A percentile compares a stretch with the other conserved stretches of the same genome.
phyloP scores from a whole-genome alignment of 768 basidiomycete genomes.

The Mycena albidolilacea region DNA sequence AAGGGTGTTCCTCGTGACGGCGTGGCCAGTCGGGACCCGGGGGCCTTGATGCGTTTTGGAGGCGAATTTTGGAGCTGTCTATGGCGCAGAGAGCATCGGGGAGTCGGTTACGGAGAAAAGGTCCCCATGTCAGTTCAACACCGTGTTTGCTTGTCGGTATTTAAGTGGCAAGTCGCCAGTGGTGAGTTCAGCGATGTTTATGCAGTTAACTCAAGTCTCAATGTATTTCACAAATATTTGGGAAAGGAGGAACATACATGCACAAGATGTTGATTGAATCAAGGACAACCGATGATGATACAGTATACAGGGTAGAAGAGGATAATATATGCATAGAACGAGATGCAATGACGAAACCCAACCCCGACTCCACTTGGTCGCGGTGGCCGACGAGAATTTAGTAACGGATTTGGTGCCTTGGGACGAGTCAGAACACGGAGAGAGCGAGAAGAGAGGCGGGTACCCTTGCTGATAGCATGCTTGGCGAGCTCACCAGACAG shows the following conservation, averaged over 20 bases:
- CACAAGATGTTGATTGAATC: constrained; percentile 34
- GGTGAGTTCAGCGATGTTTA: neutral
- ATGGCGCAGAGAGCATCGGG: constrained; percentile 65
- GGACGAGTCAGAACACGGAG: no score
- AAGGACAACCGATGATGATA: constrained; percentile 36
- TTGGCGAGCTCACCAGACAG: no score
- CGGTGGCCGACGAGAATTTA: no score
- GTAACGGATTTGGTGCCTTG: no score
- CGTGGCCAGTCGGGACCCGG: constrained; percentile 60
- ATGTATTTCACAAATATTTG: no score
- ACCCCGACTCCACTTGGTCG: no score
- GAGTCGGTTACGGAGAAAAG: constrained; percentile 72
- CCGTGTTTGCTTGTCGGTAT: constrained; percentile 30
- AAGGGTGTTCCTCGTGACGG: constrained; percentile 49
- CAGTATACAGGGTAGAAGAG: constrained; percentile 29
- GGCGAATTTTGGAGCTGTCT: constrained; percentile 48
- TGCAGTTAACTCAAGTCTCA: neutral
- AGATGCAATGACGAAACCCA: no score
- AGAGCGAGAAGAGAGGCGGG: no score
- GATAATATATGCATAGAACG: constrained; percentile 34
- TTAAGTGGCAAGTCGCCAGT: constrained; percentile 10
- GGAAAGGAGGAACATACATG: constrained; percentile 25
- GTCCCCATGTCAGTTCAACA: constrained; percentile 64
- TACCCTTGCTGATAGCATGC: no score
- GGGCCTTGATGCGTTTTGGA: constrained; percentile 48